phyloP scores from a whole-genome alignment of 805 yeast genomes.

The Saturnispora hagleri region DNA sequence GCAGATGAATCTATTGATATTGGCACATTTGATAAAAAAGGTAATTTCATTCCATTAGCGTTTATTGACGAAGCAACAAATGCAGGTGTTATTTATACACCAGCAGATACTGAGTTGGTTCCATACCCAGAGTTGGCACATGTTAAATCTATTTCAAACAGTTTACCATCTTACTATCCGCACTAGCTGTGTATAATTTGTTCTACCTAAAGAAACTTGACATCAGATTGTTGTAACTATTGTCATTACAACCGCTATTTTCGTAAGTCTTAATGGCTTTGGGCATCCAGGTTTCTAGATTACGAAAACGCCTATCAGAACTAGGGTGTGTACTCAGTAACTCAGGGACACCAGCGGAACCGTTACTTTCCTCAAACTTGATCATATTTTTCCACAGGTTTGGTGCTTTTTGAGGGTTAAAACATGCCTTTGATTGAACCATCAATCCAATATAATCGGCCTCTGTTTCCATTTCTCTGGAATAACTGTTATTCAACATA shows the following conservation, averaged over 20 bases:
- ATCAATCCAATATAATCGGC: slow-evolving; percentile 93
- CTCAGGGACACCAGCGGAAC: slow-evolving; percentile 35
- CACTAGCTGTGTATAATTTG: neutral
- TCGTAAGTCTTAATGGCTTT: slow-evolving; percentile 40
- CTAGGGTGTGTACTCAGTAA: slow-evolving; percentile 87
- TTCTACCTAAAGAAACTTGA: neutral
- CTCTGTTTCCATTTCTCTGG: slow-evolving; percentile 90
- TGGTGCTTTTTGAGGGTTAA: slow-evolving; percentile 64
- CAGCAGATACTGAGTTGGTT: neutral
- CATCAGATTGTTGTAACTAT: neutral
- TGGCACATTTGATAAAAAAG: neutral
- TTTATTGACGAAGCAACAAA: neutral
- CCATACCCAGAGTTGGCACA: neutral
- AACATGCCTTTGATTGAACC: slow-evolving; percentile 88
- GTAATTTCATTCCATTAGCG: neutral
- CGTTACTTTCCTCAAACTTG: slow-evolving; percentile 33
- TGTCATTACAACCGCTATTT: slow-evolving; percentile 30
- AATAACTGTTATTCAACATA: slow-evolving; percentile 67
- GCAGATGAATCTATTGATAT: neutral
- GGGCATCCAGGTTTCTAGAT: slow-evolving; percentile 62
- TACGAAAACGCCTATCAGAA: slow-evolving; percentile 57
- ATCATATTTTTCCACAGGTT: slow-evolving; percentile 80
- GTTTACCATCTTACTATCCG: neutral
- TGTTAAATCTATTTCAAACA: neutral
- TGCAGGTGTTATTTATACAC: slow-evolving; percentile 1